Base-by-base conservation (phyloP, 352 stramenopile species). In the Pythium phragmitis region DNA sequence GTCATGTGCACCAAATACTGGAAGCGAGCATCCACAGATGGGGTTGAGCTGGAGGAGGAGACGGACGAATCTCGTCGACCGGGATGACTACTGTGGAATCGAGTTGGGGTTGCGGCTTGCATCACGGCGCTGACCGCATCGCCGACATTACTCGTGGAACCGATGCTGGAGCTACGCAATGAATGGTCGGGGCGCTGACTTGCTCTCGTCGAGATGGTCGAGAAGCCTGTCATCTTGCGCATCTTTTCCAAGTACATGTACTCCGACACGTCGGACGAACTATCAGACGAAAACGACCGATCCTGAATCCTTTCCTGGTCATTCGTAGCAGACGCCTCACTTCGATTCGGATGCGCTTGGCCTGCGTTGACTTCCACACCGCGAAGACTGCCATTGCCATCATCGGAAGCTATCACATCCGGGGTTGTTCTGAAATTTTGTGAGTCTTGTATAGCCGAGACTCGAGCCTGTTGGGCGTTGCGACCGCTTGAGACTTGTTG, bases 1-100 rank as follows among this genome's bases (percentile, higher is more conserved):
- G 70, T 80, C 76, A 84, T 85, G 42, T 75, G 79, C 7, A 74
- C 66, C 45, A 89, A 58, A 41, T 85, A 81, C 23, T 80, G 70
- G 30, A 88, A 73, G 16, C 68, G 69, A 19, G 66, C 59, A 41
- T 85, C 72, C 39, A 79, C 70, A 11, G 80, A 87, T 19, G 74
- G 48, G 8, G 69, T 84, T 2, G 76, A 91, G 43, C 68, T 75
- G 7, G 77, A 82, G 19, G 72, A 74, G 0, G 66, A 72, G 9
- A 23, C 49, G 3, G 51, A 17, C 11, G 66, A 72, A 19, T 65
- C 55, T 28, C 59, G 46, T 21, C 60, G 46, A 43, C 7, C 37
- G 13, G 39, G 14, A 3, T 13, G n/a, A 36, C n/a, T n/a, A 5
- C 36, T 23, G 16, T 30, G 4, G 11, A 28, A 41, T 17, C 28